Base-by-base conservation (phyloP, 202 grass and related monocot species). In the Musa balbisiana region DNA sequence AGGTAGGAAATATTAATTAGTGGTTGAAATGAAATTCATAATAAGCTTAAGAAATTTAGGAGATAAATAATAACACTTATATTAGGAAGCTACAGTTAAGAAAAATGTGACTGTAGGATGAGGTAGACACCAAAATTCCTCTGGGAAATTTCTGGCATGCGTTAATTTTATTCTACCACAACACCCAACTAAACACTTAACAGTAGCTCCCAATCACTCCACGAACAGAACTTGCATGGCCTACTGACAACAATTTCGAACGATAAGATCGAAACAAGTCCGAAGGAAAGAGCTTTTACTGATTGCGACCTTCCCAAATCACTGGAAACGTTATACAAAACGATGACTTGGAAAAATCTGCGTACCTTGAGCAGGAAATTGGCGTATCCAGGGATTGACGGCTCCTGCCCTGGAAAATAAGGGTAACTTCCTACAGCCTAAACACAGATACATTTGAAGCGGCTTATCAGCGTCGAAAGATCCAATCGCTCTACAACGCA, bases 311-410 rank as follows among this genome's bases (percentile, higher is more conserved):
- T 63, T 20, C 8, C 21, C n/a, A 51, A 22, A 52, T 52, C 22
- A 23, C 10, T 3, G 2, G 50, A 72, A 72, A 53, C 49, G 8
- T 53, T 20, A 12, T 12, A 13, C 26, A 60, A 19, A 60, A 62
- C 17, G 15, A 19, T 15, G 15, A 62, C 4, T 12, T 53, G 43
- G 9, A 72, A 64, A 59, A 14, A 63, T 62, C 20, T 17, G 21
- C 59, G 12, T 70, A 93, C 91, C 91, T 93, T 53, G 50, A 90
- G 91, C 83, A 93, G 70, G 75, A 93, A 90, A 73, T 90, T 85
- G 3, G 68, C 81, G 21, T 90, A 83, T 20, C 91, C 91, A 29
- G 78, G 87, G 24, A 93, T 77, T n/a, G 87, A 79, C 3, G 91
- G 64, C 84, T 93, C 87, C 81, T 90, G 87, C 17, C 91, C 85